Evolutionary conservation across 1,139 yeast species (phyloP).

Genomic region (Saccharomyces pastorianus): DNA sequence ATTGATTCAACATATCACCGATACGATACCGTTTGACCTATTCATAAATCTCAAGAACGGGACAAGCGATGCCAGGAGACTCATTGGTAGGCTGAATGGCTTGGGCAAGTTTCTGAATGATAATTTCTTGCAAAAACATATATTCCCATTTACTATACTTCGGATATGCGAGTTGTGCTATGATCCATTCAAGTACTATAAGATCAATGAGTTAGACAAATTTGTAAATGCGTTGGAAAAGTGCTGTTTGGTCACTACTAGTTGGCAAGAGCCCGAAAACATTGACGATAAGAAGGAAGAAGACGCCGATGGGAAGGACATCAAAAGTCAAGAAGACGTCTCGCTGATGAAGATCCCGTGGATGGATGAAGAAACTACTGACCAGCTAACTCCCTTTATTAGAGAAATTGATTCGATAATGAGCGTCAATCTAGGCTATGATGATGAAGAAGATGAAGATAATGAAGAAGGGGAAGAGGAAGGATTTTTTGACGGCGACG

Average conservation of each 20-base stretch:
- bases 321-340: conserved; percentile 26
- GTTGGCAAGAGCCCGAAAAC: neutral
- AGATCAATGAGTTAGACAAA: conserved; percentile 21
- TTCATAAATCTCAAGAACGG: conserved; percentile 8
- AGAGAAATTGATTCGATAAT: conserved; percentile 30
- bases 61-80: neutral
- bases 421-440: conserved; percentile 27
- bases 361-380: conserved; percentile 32
- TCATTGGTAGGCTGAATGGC: neutral
- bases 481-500: conserved; percentile 4
- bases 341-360: conserved; percentile 41
- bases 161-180: conserved; percentile 29
- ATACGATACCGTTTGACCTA: conserved; percentile 24
- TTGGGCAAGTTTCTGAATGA: conserved; percentile 6
- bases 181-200: conserved; percentile 29
- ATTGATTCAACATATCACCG: conserved; percentile 20
- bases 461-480: conserved; percentile 10
- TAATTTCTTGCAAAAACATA: conserved; percentile 14
- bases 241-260: conserved; percentile 21
- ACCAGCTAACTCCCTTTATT: conserved; percentile 19
- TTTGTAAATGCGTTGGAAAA: conserved; percentile 25
- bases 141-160: conserved; percentile 28
- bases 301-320: conserved; percentile 5
- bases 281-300: neutral
- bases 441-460: conserved; percentile 22